phyloP scores from a whole-genome alignment of 306 rosid genomes.

The Hylodesmum podocarpum region DNA sequence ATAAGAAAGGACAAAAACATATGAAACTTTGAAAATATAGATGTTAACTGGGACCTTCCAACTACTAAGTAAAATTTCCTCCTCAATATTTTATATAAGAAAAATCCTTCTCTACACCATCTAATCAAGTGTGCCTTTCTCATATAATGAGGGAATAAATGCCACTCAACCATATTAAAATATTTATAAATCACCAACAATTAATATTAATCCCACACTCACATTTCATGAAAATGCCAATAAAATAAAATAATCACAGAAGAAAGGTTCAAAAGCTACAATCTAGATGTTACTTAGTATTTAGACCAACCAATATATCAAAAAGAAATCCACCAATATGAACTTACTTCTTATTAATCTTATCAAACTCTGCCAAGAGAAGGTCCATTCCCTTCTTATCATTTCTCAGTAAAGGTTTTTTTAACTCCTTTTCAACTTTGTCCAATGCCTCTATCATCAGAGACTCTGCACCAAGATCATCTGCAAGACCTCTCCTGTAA shows the following conservation, averaged over 20 bases:
- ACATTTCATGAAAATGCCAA: neutral
- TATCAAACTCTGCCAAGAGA: constrained; percentile 84
- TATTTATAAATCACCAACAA: neutral
- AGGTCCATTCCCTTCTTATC: constrained; percentile 89
- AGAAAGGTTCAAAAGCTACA: constrained; percentile 1
- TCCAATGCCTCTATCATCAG: constrained; percentile 89
- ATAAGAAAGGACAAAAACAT: neutral
- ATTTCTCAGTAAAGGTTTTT: constrained; percentile 82
- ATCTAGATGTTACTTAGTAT: constrained; percentile 12
- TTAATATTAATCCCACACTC: neutral
- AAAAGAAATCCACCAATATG: neutral
- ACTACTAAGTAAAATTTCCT: neutral
- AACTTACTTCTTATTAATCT: constrained; percentile 74
- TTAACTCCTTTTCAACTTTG: constrained; percentile 79
- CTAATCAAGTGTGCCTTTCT: neutral
- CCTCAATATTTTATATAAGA: neutral
- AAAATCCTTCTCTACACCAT: constrained; percentile 15
- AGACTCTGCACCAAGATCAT: constrained; percentile 84
- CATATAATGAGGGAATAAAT: neutral
- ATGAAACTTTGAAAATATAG: neutral
- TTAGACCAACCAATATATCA: neutral
- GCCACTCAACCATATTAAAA: neutral
- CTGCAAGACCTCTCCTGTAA: constrained; percentile 76
- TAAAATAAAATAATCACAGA: constrained; percentile 11
- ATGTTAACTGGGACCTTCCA: neutral